Conservation (phyloP, 1,139 yeast species). For the Sugiyamaella paludigena region DNA sequence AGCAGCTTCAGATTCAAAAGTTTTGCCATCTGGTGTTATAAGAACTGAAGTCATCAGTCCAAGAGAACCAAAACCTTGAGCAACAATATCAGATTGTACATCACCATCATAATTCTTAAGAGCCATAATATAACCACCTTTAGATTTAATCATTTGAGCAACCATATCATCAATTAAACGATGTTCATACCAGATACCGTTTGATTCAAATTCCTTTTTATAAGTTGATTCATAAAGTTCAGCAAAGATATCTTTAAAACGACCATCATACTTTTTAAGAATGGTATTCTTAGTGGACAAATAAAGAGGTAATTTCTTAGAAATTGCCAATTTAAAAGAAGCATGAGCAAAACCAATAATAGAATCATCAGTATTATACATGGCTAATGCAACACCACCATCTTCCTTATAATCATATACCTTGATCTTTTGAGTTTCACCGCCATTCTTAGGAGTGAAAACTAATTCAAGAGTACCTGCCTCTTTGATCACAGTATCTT, state of each 20-base stretch:
- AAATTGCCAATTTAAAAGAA: constrained; percentile 83
- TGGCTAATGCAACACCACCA: constrained; percentile 84
- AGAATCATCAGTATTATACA: constrained; percentile 94
- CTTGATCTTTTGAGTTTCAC: constrained; percentile 53
- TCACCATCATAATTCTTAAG: constrained; percentile 98
- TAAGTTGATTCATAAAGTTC: constrained; percentile 69
- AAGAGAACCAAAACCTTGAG: constrained; percentile 95
- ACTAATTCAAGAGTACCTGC: constrained; percentile 79
- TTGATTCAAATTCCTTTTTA: constrained; percentile 65
- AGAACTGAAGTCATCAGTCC: constrained; percentile 96
- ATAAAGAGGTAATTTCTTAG: constrained; percentile 73
- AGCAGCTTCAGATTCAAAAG: constrained; percentile 95
- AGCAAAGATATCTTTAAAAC: constrained; percentile 91
- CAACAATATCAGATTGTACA: constrained; percentile 94
- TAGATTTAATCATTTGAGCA: constrained; percentile 94
- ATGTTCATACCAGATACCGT: constrained; percentile 93
- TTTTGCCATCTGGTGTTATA: constrained; percentile 91
- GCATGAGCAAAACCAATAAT: constrained; percentile 88
- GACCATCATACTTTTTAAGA: constrained; percentile 88
- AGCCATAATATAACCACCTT: constrained; percentile 93
- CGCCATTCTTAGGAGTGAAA: constrained; percentile 68
- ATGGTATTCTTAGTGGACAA: constrained; percentile 92
- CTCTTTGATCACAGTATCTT: constrained; percentile 73
- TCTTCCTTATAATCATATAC: constrained; percentile 66
- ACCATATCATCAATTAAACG: constrained; percentile 97